Evolutionary conservation across 2,329 filamentous ascomycete genomes (phyloP).

Genomic region (Metarhizium sp.): DNA sequence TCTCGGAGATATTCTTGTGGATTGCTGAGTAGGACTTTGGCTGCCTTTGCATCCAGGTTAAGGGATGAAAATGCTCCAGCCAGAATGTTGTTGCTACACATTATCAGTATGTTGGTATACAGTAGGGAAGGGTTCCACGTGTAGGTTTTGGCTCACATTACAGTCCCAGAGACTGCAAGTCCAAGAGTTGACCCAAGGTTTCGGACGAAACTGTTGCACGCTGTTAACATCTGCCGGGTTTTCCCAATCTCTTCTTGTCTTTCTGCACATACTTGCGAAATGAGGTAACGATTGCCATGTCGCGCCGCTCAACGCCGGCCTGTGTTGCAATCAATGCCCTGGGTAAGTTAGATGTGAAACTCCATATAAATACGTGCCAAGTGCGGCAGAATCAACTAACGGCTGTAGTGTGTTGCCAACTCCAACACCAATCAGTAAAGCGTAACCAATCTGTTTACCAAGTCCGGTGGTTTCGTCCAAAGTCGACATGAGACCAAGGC

Average conservation of each 20-base stretch:
- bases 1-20: constrained; percentile 22
- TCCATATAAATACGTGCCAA: no score
- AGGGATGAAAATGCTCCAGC: constrained; percentile 18
- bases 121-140: neutral
- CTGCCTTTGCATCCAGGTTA: constrained; percentile 11
- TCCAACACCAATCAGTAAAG: constrained; percentile 39
- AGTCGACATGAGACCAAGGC: constrained; percentile 43
- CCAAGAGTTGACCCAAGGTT: constrained; percentile 30
- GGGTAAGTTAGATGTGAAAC: neutral
- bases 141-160: constrained; percentile 19
- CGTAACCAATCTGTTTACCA: constrained; percentile 45
- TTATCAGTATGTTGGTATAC: neutral
- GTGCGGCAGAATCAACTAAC: constrained; percentile 15
- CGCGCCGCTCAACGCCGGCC: constrained; percentile 40
- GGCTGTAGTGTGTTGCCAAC: constrained; percentile 44
- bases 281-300: constrained; percentile 35
- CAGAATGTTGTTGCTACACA: constrained; percentile 27
- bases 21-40: constrained; percentile 21
- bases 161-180: constrained; percentile 28
- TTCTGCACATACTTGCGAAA: constrained; percentile 28
- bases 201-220: constrained; percentile 24
- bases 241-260: no score
- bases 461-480: constrained; percentile 36
- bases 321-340: constrained; percentile 44
- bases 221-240: neutral